These are phyloP conservation scores for Trichoderma gamsii DNA, from an alignment of 495 filamentous ascomycete genomes.

Conservation along the genomic window DNA sequence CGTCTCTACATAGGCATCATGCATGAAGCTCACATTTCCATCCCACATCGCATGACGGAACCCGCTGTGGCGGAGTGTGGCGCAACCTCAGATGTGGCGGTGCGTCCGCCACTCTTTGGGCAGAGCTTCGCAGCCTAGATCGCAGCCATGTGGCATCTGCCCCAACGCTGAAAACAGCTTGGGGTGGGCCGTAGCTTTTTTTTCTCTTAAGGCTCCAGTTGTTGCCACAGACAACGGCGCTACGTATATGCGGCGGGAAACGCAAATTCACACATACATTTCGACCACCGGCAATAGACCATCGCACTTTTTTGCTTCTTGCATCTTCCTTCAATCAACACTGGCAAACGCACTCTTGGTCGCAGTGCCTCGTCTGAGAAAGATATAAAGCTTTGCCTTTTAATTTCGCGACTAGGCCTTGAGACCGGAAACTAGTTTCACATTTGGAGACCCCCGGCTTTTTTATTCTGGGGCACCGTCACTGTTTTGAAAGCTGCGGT, in stretches of 20 bases:
- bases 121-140: not conserved
- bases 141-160: not conserved
- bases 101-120: not conserved
- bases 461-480: not conserved
- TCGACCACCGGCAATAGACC: not conserved
- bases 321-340: not conserved
- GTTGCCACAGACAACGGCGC: constrained; percentile 17
- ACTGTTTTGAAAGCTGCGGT: constrained; percentile 2
- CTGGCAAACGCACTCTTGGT: not conserved
- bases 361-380: not conserved
- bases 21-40: not conserved
- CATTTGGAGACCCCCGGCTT: not conserved
- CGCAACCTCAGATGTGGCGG: not conserved
- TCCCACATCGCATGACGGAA: constrained; percentile 10
- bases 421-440: constrained; percentile 10
- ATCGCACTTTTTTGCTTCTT: not conserved
- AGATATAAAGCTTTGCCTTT: not conserved
- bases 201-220: not conserved
- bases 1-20: not conserved
- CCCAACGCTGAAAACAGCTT: not conserved
- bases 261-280: not conserved
- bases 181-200: not conserved
- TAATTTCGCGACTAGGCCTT: not conserved
- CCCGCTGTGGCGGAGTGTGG: constrained; percentile 3
- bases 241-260: constrained; percentile 3